Evolutionary conservation across 2,329 filamentous ascomycete genomes (phyloP).

Genomic region (Aspergillus nomiae): DNA sequence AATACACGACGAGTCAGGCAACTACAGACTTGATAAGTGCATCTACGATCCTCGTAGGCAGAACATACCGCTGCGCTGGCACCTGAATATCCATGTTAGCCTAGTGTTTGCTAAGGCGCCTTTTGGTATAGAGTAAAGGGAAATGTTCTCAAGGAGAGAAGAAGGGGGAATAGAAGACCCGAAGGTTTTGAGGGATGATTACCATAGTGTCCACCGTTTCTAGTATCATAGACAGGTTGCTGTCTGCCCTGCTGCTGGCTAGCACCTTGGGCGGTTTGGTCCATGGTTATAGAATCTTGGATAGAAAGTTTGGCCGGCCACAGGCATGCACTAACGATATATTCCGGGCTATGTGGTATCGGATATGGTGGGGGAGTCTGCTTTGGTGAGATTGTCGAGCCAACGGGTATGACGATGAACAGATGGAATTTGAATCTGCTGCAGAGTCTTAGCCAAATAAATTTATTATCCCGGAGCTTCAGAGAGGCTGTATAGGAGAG

Average conservation of each 20-base stretch:
- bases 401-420: not conserved
- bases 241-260: constrained; percentile 62
- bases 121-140: not conserved
- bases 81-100: constrained; percentile 47
- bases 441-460: too few relatives aligned
- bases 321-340: not conserved
- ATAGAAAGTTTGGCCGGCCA: not conserved
- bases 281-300: constrained; percentile 46
- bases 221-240: constrained; percentile 70
- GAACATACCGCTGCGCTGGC: constrained; percentile 66
- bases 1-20: constrained; percentile 25
- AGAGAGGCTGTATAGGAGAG: not conserved
- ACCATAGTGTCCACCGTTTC: constrained; percentile 78
- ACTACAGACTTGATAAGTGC: not conserved
- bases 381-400: not conserved
- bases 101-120: not conserved
- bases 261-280: constrained; percentile 56
- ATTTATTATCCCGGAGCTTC: not conserved
- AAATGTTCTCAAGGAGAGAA: not conserved
- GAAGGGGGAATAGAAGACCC: not conserved
- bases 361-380: not conserved
- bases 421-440: not conserved
- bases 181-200: constrained; percentile 28
- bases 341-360: not conserved
- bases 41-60: not conserved